Evolutionary conservation across 768 basidiomycete species (phyloP).

Genomic region (Termitomyces sp.): DNA sequence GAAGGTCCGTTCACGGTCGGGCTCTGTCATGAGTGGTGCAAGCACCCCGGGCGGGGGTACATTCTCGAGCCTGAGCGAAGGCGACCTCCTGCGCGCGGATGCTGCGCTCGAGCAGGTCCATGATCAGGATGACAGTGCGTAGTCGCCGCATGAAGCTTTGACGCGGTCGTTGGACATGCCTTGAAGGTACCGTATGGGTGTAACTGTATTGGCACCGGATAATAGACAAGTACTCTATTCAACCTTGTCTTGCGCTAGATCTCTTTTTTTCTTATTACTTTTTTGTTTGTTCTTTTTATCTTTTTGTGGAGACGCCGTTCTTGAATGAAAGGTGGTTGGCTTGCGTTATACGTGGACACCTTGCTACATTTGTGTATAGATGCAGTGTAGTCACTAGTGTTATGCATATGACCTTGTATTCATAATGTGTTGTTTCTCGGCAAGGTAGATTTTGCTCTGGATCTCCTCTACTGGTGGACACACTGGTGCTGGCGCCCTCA

Average conservation of each 20-base stretch:
- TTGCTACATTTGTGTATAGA: not conserved
- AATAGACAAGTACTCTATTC: not conserved
- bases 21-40: conserved; percentile 61
- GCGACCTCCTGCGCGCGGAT: conserved; percentile 83
- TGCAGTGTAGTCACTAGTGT: not conserved
- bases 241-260: not conserved
- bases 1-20: conserved; percentile 82
- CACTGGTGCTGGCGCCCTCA: not conserved
- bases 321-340: not conserved
- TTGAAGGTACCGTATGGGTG: not conserved
- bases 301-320: not conserved
- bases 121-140: not conserved
- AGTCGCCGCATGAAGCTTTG: not conserved
- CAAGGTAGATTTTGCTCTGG: not conserved
- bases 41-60: conserved; percentile 87
- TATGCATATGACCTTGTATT: not conserved
- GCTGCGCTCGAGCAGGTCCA: conserved; percentile 68
- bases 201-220: not conserved
- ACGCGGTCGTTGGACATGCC: not conserved
- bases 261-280: not conserved
- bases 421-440: not conserved
- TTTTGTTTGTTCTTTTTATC: not conserved
- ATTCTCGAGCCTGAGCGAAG: conserved; percentile 79
- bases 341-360: not conserved
- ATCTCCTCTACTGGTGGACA: not conserved